Conservation (phyloP, 768 basidiomycete genomes). For the Galerina sulciceps region DNA sequence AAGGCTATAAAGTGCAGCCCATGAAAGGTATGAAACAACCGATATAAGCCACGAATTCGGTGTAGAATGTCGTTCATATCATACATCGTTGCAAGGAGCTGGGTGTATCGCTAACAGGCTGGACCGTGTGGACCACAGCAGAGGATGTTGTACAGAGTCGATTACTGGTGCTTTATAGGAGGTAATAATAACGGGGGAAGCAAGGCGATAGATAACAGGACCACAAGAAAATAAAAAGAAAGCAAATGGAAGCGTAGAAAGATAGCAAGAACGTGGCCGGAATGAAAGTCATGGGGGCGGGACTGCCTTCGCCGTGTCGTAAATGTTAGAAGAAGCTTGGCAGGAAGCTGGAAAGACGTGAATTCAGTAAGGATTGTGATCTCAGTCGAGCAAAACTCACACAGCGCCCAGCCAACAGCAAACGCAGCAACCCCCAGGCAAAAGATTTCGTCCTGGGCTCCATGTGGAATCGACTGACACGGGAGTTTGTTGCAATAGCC, state of each 20-base stretch:
- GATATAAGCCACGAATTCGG: background rate
- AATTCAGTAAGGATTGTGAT: background rate
- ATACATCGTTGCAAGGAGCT: background rate
- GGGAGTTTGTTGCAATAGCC: slow-evolving; percentile 61
- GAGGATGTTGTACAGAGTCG: slow-evolving; percentile 17
- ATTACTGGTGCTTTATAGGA: slow-evolving; percentile 19
- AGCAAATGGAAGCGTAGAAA: slow-evolving; percentile 2
- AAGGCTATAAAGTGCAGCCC: no score
- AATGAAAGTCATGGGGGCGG: background rate
- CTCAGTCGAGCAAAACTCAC: slow-evolving; percentile 49
- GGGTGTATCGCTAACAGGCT: slow-evolving; percentile 11
- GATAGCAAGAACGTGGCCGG: background rate
- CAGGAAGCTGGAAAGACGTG: slow-evolving; percentile 45
- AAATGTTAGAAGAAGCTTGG: slow-evolving; percentile 61
- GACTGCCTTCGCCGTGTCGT: background rate
- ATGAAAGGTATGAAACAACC: no score
- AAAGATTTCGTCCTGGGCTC: slow-evolving; percentile 74
- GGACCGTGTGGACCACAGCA: slow-evolving; percentile 1
- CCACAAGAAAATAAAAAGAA: slow-evolving; percentile 5
- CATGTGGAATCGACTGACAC: slow-evolving; percentile 57
- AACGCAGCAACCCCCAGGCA: slow-evolving; percentile 89
- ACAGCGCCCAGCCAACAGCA: slow-evolving; percentile 81
- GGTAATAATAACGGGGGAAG: slow-evolving; percentile 18
- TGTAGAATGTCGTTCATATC: background rate
- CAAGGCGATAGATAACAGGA: slow-evolving; percentile 18